Evolutionary conservation across 2,329 filamentous ascomycete species (phyloP).

Genomic region (Fusarium armeniacum): DNA sequence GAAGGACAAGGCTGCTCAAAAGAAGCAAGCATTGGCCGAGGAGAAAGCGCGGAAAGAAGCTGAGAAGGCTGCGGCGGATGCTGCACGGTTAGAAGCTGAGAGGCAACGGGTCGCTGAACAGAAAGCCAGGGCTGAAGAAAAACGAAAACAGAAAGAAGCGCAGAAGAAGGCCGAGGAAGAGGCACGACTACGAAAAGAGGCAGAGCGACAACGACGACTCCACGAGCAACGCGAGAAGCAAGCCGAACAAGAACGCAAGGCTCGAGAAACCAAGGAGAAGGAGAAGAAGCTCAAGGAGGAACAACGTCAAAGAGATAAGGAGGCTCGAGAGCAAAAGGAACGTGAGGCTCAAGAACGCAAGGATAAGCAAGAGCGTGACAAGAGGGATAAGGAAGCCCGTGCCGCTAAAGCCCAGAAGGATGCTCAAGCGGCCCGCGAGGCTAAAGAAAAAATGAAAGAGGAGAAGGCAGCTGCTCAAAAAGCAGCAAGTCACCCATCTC

Average conservation of each 20-base stretch:
- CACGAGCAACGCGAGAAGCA: conserved; percentile 90
- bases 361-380: conserved; percentile 73
- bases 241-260: conserved; percentile 85
- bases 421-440: conserved; percentile 63
- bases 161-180: conserved; percentile 93
- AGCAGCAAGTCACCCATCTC: conserved; percentile 57
- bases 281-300: conserved; percentile 91
- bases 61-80: conserved; percentile 90
- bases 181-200: conserved; percentile 85
- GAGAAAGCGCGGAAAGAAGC: conserved; percentile 90
- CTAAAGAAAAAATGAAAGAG: conserved; percentile 77
- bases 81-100: conserved; percentile 80
- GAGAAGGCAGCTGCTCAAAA: conserved; percentile 58
- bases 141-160: conserved; percentile 89
- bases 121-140: conserved; percentile 86
- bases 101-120: conserved; percentile 85
- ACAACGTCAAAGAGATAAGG: conserved; percentile 82
- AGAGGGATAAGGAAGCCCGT: conserved; percentile 71
- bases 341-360: conserved; percentile 76
- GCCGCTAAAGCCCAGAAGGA: conserved; percentile 73
- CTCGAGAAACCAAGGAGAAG: conserved; percentile 70
- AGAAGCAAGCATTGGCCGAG: conserved; percentile 90
- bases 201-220: conserved; percentile 81
- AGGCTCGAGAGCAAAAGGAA: conserved; percentile 77
- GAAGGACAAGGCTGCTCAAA: conserved; percentile 91